Conservation (phyloP, 768 basidiomycete genomes). For the Tulasnella sp. region DNA sequence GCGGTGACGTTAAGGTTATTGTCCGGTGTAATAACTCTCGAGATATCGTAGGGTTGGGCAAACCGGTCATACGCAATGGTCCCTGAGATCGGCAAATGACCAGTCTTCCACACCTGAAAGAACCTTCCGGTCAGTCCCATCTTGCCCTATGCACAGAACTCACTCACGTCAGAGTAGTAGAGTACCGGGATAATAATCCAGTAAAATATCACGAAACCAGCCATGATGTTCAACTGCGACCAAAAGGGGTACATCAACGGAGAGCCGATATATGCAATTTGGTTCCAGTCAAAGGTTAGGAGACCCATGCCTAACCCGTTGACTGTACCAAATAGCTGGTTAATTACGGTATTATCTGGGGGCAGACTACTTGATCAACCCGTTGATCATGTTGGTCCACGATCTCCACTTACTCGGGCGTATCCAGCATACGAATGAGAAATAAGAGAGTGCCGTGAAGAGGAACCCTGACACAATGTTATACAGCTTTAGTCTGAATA, state of each 20-base stretch:
- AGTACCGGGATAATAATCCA: constrained; percentile 88
- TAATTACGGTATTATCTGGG: constrained; percentile 63
- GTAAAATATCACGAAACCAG: constrained; percentile 81
- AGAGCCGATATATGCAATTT: constrained; percentile 62
- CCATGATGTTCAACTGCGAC: constrained; percentile 86
- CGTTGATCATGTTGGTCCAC: neutral
- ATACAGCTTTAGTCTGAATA: neutral
- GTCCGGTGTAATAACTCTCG: constrained; percentile 30
- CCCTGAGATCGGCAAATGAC: constrained; percentile 39
- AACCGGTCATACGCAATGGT: constrained; percentile 37
- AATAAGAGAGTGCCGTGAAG: constrained; percentile 78
- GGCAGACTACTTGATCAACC: neutral
- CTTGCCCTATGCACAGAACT: neutral
- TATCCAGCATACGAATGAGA: constrained; percentile 92
- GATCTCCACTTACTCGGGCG: constrained; percentile 26
- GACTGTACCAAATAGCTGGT: constrained; percentile 82
- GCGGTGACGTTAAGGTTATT: constrained; percentile 35
- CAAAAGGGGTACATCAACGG: constrained; percentile 89
- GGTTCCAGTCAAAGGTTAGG: constrained; percentile 89
- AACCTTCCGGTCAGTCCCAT: neutral
- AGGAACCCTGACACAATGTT: constrained; percentile 58
- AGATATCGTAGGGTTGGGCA: constrained; percentile 36
- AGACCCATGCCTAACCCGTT: constrained; percentile 84
- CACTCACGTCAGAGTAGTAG: constrained; percentile 87
- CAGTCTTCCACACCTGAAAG: constrained; percentile 34